Evolutionary conservation across 225 moss, liverwort and hornwort genomes (phyloP), one percentile per base, ranked within the genome.

Genomic region (Rhytidiadelphus loreus): DNA sequence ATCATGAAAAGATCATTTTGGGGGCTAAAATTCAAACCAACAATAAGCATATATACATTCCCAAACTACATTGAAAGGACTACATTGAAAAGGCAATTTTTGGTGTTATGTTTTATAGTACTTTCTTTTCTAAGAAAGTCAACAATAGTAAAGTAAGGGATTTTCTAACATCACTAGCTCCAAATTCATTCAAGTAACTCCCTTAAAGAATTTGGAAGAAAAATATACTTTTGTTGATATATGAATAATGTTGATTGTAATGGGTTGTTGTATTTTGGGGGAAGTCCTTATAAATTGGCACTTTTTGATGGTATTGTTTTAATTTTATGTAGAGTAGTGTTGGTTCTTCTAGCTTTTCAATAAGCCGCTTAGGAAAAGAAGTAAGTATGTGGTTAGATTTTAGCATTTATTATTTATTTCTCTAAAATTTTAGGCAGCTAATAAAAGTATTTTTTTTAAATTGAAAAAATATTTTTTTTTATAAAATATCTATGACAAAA

Each of bases 41-140:
- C 10, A 30, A 10, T 30, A 30, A 19, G 2, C 0, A 44, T 0
- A 30, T 2, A 11, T 19, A 48, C 1, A 29, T 46, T 11, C 0
- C 29, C 2, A 29, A 29, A 28, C 16, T 17, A 44, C 6, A 46
- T 46, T 46, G 46, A 6, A 72, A 72, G n/a, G n/a, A 28, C 16
- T 17, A 44, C 6, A 46, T 46, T 46, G 46, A 6, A 72, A 72
- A 29, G 2, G 2, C 29, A 71, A 11, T 44, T 71, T 28, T 25
- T 8, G 3, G 3, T 71, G 16, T 28, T 28, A 0, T 44, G 0
- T n/a, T 37, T 69, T 24, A 13, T 46, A 0, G 10, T 29, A 29
- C 28, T 2, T 29, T 28, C 10, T 28, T 44, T 2, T 16, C 1
- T 44, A 16, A 3, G 10, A 43, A 44, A 6, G 3, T 72, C 5